These are phyloP conservation scores for Fraxinus cuspidata DNA, from an alignment of 257 asterid species.

Conservation along the genomic window DNA sequence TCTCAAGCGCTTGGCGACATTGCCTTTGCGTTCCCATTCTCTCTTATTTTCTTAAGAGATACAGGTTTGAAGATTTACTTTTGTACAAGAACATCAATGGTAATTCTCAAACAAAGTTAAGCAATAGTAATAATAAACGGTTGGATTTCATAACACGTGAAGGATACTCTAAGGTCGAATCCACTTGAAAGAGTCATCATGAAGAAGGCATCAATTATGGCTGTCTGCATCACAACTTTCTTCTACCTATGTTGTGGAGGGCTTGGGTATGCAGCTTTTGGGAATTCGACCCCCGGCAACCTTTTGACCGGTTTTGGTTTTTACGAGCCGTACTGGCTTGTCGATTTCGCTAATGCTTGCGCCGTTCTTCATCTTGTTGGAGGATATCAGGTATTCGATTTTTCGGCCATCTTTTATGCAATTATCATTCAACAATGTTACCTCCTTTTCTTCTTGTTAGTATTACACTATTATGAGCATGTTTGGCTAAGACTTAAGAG, in stretches of 20 bases:
- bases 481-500: too few species aligned
- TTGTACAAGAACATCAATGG: neutral
- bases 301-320: conserved; percentile 81
- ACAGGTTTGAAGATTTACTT: conserved; percentile 42
- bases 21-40: conserved; percentile 74
- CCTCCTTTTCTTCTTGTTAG: too few species aligned
- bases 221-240: conserved; percentile 55
- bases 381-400: conserved; percentile 53
- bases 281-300: conserved; percentile 79
- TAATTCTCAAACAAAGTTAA: too few species aligned
- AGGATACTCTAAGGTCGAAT: conserved; percentile 70
- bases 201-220: conserved; percentile 65
- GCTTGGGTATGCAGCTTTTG: conserved; percentile 92
- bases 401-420: too few species aligned
- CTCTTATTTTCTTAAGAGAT: conserved; percentile 63
- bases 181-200: conserved; percentile 69
- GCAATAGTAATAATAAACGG: neutral
- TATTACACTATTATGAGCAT: too few species aligned
- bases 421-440: too few species aligned
- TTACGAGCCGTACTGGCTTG: conserved; percentile 80
- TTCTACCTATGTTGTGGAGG: conserved; percentile 89
- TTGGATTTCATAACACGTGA: conserved; percentile 21
- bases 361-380: conserved; percentile 76
- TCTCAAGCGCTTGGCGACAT: conserved; percentile 74
- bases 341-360: conserved; percentile 86